phyloP scores from a whole-genome alignment of 441 rosid species.

The Cnidoscolus chayamansa region DNA sequence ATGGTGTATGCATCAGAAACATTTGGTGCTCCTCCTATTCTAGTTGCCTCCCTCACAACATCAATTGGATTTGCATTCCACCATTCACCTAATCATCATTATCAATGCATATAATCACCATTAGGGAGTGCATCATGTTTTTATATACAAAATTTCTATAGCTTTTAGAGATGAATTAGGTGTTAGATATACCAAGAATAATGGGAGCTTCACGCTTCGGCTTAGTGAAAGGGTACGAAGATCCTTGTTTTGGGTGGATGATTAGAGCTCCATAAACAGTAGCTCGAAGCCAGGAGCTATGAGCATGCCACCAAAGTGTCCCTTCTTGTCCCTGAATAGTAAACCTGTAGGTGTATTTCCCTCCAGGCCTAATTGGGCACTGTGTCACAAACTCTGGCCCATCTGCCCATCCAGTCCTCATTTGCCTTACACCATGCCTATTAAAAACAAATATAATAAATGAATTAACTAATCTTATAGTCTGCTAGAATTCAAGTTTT shows the following conservation, averaged over 20 bases:
- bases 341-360: conserved; percentile 65
- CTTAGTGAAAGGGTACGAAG: conserved; percentile 58
- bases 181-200: conserved; percentile 47
- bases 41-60: conserved; percentile 52
- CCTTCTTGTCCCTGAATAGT: conserved; percentile 81
- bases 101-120: not conserved
- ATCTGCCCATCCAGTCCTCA: conserved; percentile 85
- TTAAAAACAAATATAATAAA: not conserved
- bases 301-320: conserved; percentile 96
- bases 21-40: conserved; percentile 72
- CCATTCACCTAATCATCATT: conserved; percentile 61
- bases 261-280: conserved; percentile 80
- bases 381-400: conserved; percentile 90
- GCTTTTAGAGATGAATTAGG: too few relatives aligned
- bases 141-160: too few relatives aligned
- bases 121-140: not conserved
- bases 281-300: conserved; percentile 89
- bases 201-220: conserved; percentile 59
- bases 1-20: conserved; percentile 72
- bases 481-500: too few relatives aligned
- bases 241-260: conserved; percentile 53
- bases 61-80: conserved; percentile 82
- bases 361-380: conserved; percentile 81
- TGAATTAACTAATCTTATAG: too few relatives aligned
- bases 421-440: conserved; percentile 83